phyloP scores from a whole-genome alignment of 1,284 basidiomycete species.

The Trichosporon sp. region DNA sequence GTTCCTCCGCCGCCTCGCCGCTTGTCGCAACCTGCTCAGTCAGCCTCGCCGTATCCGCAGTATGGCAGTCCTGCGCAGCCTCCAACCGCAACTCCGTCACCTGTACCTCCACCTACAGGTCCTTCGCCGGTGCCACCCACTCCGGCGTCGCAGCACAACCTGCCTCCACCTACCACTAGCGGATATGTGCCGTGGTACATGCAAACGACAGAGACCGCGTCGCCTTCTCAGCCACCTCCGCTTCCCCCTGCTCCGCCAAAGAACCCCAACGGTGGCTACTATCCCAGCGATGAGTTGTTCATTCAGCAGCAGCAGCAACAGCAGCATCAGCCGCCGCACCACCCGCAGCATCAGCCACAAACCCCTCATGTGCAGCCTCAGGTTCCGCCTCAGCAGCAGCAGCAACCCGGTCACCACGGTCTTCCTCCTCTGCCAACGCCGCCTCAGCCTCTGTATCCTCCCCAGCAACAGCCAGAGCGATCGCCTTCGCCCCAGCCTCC shows the following conservation, averaged over 20 bases:
- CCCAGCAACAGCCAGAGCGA: not conserved
- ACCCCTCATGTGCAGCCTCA: not conserved
- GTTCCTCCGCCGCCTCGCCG: not conserved
- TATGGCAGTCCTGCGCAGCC: not conserved
- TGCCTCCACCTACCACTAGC: conserved; percentile 11
- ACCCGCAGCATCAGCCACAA: not conserved
- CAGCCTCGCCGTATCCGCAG: conserved; percentile 12
- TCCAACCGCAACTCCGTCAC: no score
- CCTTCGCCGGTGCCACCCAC: conserved; percentile 9
- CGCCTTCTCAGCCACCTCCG: conserved; percentile 26
- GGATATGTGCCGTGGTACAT: conserved; percentile 44
- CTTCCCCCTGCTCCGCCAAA: conserved; percentile 14
- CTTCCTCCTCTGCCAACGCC: not conserved
- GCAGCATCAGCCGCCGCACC: conserved; percentile 9
- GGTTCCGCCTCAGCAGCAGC: not conserved
- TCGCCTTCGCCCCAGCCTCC: not conserved
- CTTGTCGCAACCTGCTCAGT: conserved; percentile 5
- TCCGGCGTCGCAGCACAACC: conserved; percentile 6
- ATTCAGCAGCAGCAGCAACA: conserved; percentile 21
- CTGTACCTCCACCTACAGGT: not conserved
- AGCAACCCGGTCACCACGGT: not conserved
- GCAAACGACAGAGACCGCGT: conserved; percentile 29
- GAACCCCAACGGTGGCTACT: conserved; percentile 29
- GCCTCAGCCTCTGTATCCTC: conserved; percentile 2
- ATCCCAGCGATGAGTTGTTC: conserved; percentile 44